phyloP scores from a whole-genome alignment of 148 eudicot species.

The Pharnaceum exiguum region DNA sequence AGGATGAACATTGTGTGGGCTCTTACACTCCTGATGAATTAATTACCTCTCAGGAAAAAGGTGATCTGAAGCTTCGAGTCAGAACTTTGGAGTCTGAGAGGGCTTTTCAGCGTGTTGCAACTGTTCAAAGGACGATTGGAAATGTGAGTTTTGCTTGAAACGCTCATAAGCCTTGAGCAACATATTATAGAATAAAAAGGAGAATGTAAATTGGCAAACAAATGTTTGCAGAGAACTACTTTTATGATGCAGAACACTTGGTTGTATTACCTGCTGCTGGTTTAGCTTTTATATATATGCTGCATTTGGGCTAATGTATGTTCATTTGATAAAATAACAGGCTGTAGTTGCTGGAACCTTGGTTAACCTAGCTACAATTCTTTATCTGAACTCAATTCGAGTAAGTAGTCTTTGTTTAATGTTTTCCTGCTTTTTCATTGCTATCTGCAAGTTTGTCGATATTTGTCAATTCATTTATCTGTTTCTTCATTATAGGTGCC shows the following conservation, averaged over 20 bases:
- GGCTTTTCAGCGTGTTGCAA: conserved; percentile 93
- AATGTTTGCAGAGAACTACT: no score
- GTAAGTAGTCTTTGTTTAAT: conserved; percentile 36
- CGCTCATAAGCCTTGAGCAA: no score
- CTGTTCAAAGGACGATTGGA: conserved; percentile 89
- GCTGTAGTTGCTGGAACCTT: conserved; percentile 92
- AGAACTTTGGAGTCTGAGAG: conserved; percentile 94
- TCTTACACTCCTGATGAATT: background rate
- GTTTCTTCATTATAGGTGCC: conserved; percentile 45
- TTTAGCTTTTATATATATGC: background rate
- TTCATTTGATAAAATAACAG: conserved; percentile 36
- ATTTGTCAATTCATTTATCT: conserved; percentile 1
- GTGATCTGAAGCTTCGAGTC: conserved; percentile 95
- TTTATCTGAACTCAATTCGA: conserved; percentile 71
- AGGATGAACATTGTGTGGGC: background rate
- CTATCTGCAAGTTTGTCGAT: background rate
- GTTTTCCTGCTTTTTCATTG: background rate
- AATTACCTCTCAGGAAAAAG: conserved; percentile 63
- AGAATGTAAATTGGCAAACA: no score
- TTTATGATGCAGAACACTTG: no score
- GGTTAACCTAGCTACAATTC: conserved; percentile 84
- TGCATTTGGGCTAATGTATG: no score
- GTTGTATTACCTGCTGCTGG: background rate
- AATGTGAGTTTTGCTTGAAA: conserved; percentile 88
- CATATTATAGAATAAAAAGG: no score